Evolutionary conservation across 1,139 yeast species (phyloP), one percentile per base, ranked within the genome.

Genomic region (Geotrichum citri-aurantii): DNA sequence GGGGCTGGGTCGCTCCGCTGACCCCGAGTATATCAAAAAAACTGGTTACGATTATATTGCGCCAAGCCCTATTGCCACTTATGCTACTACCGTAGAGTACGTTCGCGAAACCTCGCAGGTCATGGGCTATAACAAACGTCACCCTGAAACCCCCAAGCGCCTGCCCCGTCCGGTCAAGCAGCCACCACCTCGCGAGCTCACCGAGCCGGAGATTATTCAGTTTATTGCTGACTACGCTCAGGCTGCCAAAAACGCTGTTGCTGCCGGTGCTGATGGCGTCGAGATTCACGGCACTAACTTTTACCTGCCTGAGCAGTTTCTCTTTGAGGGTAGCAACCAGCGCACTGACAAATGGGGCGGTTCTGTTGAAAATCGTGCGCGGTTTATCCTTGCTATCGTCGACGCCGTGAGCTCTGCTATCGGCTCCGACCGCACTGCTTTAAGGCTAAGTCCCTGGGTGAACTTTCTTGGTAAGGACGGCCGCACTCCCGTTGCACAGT

Each of bases 281-380:
- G 86, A 85, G 70, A 68, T 85, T 57, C 89, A 84, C 67, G 75
- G 74, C 56, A 89, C 88, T 14, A 82, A 84, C 70, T 88, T 88
- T n/a, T 77, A 57, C 68, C 14, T 31, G 26, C 73, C 59, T 67
- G 84, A 83, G 69, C 82, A 81, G 67, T 84, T 85, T 66, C 67
- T 83, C 50, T 77, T 74, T 60, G 73, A 74, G 40, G 64, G 68
- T 37, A 71, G 81, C 47, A 84, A 84, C 71, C 68, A 77, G 61
- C 78, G 88, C 69, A 81, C 83, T 17, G 87, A 83, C 65, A 73
- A 80, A 66, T 81, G 82, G 69, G 85, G 84, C 63, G 83, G 85
- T 2, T 74, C 81, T 21, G 75, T 83, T 63, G 87, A 83, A 67
- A 85, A 84, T 71, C 77, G 88, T 63, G 77, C 83, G 24, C 74